Evolutionary conservation across 345 rosid species (phyloP).

Genomic region (Gossypioides kirkii): DNA sequence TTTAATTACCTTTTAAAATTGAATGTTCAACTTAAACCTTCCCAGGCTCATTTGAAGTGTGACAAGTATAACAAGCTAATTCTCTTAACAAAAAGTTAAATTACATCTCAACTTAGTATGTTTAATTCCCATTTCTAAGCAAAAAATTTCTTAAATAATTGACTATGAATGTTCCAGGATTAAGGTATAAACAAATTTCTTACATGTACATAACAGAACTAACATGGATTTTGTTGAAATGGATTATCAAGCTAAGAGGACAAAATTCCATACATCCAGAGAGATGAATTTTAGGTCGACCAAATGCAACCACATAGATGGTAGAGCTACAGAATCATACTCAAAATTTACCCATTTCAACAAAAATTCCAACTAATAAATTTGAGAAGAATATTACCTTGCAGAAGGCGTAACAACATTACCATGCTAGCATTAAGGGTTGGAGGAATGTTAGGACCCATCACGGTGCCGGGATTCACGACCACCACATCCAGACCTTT

Average conservation of each 20-base stretch:
- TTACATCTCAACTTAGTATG: neutral
- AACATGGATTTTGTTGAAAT: neutral
- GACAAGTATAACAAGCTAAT: neutral
- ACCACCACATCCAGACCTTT: conserved; percentile 79
- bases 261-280: neutral
- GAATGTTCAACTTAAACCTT: neutral
- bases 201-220: neutral
- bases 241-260: neutral
- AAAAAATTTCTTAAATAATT: neutral
- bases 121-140: neutral
- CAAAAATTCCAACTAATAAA: neutral
- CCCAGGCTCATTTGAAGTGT: neutral
- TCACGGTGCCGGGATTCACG: conserved; percentile 88
- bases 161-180: neutral
- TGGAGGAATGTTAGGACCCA: conserved; percentile 82
- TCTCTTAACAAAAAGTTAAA: neutral
- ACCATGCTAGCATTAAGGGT: conserved; percentile 77
- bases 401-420: conserved; percentile 63
- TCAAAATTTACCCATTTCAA: neutral
- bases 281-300: neutral
- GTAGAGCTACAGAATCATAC: neutral
- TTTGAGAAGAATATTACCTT: conserved; percentile 36
- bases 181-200: neutral
- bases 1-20: neutral
- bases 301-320: neutral